phyloP scores from a whole-genome alignment of 768 basidiomycete genomes.

The Paxillus ammoniavirescens region DNA sequence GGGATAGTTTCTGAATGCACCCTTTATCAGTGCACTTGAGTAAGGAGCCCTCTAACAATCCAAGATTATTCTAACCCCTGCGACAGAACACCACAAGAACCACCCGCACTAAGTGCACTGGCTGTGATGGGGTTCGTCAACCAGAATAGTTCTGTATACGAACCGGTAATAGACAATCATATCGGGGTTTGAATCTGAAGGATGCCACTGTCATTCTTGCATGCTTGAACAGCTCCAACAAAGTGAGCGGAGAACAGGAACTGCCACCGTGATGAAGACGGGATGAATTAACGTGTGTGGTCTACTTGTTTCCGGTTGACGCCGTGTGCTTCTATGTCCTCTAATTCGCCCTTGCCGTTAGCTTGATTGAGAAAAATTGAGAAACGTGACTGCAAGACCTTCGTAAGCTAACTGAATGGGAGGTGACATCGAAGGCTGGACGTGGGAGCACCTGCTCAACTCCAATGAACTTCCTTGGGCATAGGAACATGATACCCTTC shows the following conservation, averaged over 20 bases:
- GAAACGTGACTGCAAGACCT: not conserved
- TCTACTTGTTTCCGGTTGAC: not conserved
- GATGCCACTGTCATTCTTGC: not conserved
- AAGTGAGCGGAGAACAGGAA: slow-evolving; percentile 3
- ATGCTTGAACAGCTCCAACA: not conserved
- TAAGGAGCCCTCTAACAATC: slow-evolving; percentile 38
- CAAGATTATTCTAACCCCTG: slow-evolving; percentile 21
- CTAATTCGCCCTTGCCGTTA: not conserved
- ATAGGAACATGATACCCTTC: not conserved
- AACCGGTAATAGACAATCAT: slow-evolving; percentile 23
- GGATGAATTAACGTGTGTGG: not conserved
- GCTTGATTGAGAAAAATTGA: not conserved
- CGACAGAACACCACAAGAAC: slow-evolving; percentile 86
- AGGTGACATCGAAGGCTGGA: slow-evolving; percentile 2
- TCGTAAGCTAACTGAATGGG: not conserved
- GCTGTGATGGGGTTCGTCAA: slow-evolving; percentile 2
- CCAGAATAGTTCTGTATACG: slow-evolving; percentile 20
- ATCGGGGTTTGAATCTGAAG: slow-evolving; percentile 14
- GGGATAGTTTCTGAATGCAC: slow-evolving; percentile 7
- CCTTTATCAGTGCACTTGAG: slow-evolving; percentile 72
- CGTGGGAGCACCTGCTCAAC: not conserved
- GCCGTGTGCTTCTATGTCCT: not conserved
- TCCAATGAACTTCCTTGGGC: not conserved
- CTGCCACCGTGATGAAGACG: not conserved
- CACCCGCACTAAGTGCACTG: slow-evolving; percentile 60